phyloP scores from a whole-genome alignment of 2,329 filamentous ascomycete genomes.

The Sporothrix schenckii region DNA sequence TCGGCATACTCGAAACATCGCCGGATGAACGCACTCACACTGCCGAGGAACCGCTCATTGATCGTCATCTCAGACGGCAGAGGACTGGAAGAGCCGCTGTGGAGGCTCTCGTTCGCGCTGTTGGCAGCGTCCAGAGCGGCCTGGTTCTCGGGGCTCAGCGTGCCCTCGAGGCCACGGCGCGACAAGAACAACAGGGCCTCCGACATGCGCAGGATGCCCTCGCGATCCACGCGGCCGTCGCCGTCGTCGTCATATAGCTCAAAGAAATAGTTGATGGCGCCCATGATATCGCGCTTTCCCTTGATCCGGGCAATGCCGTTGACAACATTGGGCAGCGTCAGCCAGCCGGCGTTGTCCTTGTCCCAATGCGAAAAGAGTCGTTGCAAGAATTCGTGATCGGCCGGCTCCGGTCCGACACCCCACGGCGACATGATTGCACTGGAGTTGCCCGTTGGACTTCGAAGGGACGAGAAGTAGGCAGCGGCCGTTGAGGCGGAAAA shows the following conservation, averaged over 20 bases:
- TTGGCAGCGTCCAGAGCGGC: slow-evolving; percentile 47
- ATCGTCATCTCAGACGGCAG: slow-evolving; percentile 58
- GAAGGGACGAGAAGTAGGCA: slow-evolving; percentile 63
- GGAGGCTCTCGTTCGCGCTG: slow-evolving; percentile 32
- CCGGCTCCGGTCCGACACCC: slow-evolving; percentile 66
- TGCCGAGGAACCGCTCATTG: slow-evolving; percentile 87
- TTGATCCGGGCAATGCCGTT: slow-evolving; percentile 88
- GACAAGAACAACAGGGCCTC: slow-evolving; percentile 93
- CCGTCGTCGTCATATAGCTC: slow-evolving; percentile 93
- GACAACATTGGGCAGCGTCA: slow-evolving; percentile 90
- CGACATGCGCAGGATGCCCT: slow-evolving; percentile 92
- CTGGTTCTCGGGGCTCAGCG: slow-evolving; percentile 66
- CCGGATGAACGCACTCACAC: slow-evolving; percentile 92
- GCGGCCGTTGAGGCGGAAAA: slow-evolving; percentile 45
- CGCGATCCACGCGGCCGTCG: slow-evolving; percentile 88
- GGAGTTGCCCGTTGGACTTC: slow-evolving; percentile 54
- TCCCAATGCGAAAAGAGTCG: slow-evolving; percentile 90
- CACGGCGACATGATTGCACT: slow-evolving; percentile 51
- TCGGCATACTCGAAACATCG: slow-evolving; percentile 98
- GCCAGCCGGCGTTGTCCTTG: slow-evolving; percentile 69
- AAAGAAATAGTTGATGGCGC: slow-evolving; percentile 96
- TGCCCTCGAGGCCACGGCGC: slow-evolving; percentile 78
- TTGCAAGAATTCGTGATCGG: slow-evolving; percentile 92
- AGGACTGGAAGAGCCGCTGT: slow-evolving; percentile 46
- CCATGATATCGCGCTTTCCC: slow-evolving; percentile 94